These are phyloP conservation scores for Ilex aquifolium DNA, from an alignment of 257 asterid genomes.

Conservation along the genomic window DNA sequence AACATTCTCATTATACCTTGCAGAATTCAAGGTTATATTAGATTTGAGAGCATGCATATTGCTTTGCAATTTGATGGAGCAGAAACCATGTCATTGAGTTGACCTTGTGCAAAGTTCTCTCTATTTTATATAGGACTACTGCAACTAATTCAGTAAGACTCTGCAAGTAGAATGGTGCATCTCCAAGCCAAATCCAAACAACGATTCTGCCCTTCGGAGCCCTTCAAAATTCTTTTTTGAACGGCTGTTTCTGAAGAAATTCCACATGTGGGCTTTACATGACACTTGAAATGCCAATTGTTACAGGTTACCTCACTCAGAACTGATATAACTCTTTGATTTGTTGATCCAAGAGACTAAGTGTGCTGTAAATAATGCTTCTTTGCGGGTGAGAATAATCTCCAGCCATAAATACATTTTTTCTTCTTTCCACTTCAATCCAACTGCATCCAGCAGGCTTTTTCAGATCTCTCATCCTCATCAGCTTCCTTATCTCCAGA, in stretches of 20 bases:
- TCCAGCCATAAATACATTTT: constrained; percentile 62
- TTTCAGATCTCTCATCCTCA: constrained; percentile 61
- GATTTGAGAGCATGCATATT: too few species aligned
- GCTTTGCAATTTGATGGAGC: too few species aligned
- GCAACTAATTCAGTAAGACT: too few species aligned
- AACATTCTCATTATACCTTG: too few species aligned
- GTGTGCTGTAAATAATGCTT: constrained; percentile 34
- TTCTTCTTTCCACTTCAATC: constrained; percentile 63
- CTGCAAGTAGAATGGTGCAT: not conserved
- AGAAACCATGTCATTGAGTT: too few species aligned
- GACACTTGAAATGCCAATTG: too few species aligned
- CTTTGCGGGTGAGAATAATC: constrained; percentile 63
- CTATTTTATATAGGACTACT: too few species aligned
- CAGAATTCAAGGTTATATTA: too few species aligned
- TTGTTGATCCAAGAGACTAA: constrained; percentile 51
- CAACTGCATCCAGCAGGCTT: constrained; percentile 96
- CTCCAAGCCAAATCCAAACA: not conserved
- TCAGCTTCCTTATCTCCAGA: constrained; percentile 59
- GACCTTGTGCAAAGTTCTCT: too few species aligned
- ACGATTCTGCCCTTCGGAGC: not conserved
- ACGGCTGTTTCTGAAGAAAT: too few species aligned
- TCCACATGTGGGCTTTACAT: too few species aligned
- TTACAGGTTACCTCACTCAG: not conserved
- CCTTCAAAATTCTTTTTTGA: not conserved
- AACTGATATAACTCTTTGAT: constrained; percentile 41